Evolutionary conservation across 179 eudicot genomes (phyloP).

Genomic region (Patellifolia procumbens): DNA sequence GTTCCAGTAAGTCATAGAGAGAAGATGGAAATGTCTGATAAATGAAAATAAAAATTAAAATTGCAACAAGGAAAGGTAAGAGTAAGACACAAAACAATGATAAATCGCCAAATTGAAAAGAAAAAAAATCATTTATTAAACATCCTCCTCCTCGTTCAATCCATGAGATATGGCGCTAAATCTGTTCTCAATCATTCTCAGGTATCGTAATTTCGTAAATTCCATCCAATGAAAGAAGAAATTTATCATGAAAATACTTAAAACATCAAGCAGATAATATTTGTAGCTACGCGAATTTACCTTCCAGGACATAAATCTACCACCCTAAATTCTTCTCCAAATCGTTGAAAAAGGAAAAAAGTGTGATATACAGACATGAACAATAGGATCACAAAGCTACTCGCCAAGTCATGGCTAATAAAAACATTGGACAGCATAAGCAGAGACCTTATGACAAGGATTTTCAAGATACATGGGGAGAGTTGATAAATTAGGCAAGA

Average conservation of each 20-base stretch:
- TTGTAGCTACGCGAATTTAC: not conserved
- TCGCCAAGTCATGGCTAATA: not conserved
- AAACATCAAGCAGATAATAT: not conserved
- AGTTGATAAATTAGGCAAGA: not conserved
- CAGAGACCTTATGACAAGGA: not conserved
- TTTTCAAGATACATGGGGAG: not conserved
- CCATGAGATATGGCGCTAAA: not conserved
- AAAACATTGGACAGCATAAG: not conserved
- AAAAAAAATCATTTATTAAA: not conserved
- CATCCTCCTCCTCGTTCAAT: slow-evolving; percentile 4
- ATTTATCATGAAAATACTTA: not conserved
- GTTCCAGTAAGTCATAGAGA: slow-evolving; percentile 74
- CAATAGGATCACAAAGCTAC: not conserved
- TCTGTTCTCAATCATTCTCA: not conserved
- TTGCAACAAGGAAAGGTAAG: slow-evolving; percentile 2
- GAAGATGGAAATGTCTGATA: slow-evolving; percentile 75
- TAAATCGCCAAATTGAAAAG: not conserved
- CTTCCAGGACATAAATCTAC: not conserved
- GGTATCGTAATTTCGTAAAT: not conserved
- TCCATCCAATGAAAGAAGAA: not conserved
- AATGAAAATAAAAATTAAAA: not conserved
- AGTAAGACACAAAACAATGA: not conserved
- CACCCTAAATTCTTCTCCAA: not conserved
- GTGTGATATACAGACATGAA: not conserved
- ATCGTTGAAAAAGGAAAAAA: not conserved